Base-by-base conservation (phyloP, 805 yeast genomes). In the Candida vartiovaarae region DNA sequence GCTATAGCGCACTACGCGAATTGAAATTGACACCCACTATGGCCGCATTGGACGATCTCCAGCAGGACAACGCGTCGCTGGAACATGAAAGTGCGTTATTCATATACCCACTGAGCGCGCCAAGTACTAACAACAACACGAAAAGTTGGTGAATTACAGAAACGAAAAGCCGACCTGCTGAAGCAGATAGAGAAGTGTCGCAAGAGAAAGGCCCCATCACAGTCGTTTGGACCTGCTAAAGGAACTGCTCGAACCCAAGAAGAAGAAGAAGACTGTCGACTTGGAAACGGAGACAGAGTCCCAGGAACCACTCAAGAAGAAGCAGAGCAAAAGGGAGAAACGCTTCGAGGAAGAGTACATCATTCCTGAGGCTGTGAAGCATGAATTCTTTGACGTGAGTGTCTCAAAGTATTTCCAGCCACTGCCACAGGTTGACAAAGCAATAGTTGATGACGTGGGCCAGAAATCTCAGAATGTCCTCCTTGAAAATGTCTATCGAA, bases 1-100 rank as follows among this genome's bases (percentile, higher is more conserved):
- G 20, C 20, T 15, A 15, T 15, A 15, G 20, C 20, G 20, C 20
- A 15, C 20, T 15, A 15, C 20, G 20, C 20, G 20, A 15, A 15
- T 15, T 15, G 20, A 15, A 15, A 15, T 15, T 15, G 20, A 15
- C 20, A 15, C 20, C 20, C 20, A 15, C 20, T 5, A 65, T 64
- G 68, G 43, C 61, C 6, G 48, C 51, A 2, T 23, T 61, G 4
- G 59, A 52, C 5, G 68, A 62, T 9, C 44, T 63, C 6, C 57
- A 60, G 42, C 67, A 65, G 37, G 72, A 68, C 48, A 62, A 62
- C 20, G 58, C 56, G 2, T 61, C 72, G 3, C 43, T 68, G 20
- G 57, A 53, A 41, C 56, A 50, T 36, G 72, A 68, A 43, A 61
- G 58, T 56, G 28, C 20, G 55, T 49, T 27, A 10, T 23, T 7